Conservation (phyloP, 331 rosid species). For the Saraca asoca region DNA sequence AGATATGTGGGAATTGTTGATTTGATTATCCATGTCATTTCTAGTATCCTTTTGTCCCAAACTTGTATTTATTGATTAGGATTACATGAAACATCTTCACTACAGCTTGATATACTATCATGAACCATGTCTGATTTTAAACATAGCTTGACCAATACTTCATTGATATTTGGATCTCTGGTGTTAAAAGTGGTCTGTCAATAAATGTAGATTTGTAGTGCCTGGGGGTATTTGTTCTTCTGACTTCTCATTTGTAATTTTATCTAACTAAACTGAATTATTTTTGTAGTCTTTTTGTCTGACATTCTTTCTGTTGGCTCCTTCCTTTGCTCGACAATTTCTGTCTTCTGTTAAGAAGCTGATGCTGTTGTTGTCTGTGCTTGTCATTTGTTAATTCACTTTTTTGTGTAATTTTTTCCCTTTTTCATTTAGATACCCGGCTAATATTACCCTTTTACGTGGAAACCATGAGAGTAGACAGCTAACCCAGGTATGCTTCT, state of each 20-base stretch:
- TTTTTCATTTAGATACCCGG: constrained; percentile 70
- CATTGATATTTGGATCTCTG: constrained; percentile 18
- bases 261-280: too few relatives aligned
- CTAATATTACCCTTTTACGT: constrained; percentile 92
- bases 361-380: not conserved
- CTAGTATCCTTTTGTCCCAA: not conserved
- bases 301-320: not conserved
- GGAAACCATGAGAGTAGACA: constrained; percentile 98
- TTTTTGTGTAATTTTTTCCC: not conserved
- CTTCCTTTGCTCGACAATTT: not conserved
- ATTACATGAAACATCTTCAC: not conserved
- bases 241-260: too few relatives aligned
- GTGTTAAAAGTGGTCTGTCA: not conserved
- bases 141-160: not conserved
- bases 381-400: constrained; percentile 1
- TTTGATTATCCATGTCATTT: too few relatives aligned
- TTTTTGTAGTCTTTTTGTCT: not conserved
- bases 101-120: not conserved
- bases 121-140: not conserved
- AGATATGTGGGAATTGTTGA: too few relatives aligned
- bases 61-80: not conserved
- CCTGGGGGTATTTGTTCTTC: too few relatives aligned
- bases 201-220: too few relatives aligned
- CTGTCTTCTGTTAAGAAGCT: not conserved
- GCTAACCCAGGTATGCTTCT: constrained; percentile 75